A percentile compares a stretch with the other conserved stretches of the same genome.
Conservation (phyloP, 2,329 filamentous ascomycete species). For the Lithohypha guttulata region DNA sequence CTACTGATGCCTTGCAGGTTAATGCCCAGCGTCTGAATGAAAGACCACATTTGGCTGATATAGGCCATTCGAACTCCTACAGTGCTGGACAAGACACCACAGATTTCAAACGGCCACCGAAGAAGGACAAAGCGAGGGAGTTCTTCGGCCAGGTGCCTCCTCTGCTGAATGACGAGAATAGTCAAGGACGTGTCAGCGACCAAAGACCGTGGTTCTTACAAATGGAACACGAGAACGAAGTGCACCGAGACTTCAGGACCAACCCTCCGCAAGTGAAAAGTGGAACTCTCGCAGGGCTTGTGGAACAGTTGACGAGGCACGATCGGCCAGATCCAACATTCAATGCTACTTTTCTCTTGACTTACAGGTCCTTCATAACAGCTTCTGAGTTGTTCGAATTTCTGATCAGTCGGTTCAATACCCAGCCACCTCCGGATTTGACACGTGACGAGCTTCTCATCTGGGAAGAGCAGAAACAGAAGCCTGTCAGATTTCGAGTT, state of each 20-base stretch:
- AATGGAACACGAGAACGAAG: constrained; percentile 77
- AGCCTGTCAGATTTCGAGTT: constrained; percentile 86
- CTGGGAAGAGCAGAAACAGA: constrained; percentile 92
- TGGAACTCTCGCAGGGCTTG: constrained; percentile 76
- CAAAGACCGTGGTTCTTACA: constrained; percentile 75
- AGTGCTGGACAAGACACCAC: constrained; percentile 26
- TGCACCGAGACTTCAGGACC: constrained; percentile 80
- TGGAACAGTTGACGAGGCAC: constrained; percentile 90
- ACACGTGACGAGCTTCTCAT: constrained; percentile 64
- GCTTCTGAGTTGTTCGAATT: constrained; percentile 87
- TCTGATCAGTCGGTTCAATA: constrained; percentile 79
- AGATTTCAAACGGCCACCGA: constrained; percentile 28
- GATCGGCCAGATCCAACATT: constrained; percentile 92
- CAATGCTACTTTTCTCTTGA: constrained; percentile 95
- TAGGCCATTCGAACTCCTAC: constrained; percentile 36
- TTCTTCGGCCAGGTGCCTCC: constrained; percentile 39
- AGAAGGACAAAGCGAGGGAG: constrained; percentile 36
- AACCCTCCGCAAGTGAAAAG: constrained; percentile 69
- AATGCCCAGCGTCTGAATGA: constrained; percentile 42
- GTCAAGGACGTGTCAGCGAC: constrained; percentile 46
- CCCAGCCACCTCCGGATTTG: constrained; percentile 80
- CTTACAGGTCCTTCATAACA: constrained; percentile 88
- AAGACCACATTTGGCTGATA: constrained; percentile 28
- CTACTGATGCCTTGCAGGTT: constrained; percentile 40
- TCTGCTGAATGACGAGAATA: constrained; percentile 22